Conservation (phyloP, 352 stramenopile species). For the Blastocystis sp. region DNA sequence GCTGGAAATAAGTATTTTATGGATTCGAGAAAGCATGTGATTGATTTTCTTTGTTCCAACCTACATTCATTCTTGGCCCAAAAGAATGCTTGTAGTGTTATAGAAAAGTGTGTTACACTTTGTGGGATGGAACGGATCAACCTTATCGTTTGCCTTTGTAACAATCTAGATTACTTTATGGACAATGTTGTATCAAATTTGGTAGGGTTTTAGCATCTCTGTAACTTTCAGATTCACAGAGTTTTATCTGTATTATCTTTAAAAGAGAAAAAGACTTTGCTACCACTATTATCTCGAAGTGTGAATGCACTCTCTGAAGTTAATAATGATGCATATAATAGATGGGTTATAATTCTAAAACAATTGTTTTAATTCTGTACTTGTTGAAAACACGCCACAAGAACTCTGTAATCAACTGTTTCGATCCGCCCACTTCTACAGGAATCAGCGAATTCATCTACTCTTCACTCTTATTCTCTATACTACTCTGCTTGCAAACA, state of each 20-base stretch:
- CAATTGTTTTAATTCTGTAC: not conserved
- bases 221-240: too few species aligned
- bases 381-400: not conserved
- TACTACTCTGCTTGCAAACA: constrained; percentile 15
- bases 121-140: not conserved
- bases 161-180: too few species aligned
- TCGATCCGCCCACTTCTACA: not conserved
- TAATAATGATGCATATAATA: too few species aligned
- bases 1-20: not conserved
- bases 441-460: constrained; percentile 17
- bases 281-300: too few species aligned
- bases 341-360: too few species aligned
- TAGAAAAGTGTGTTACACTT: not conserved
- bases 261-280: too few species aligned
- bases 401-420: not conserved
- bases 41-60: not conserved
- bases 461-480: not conserved
- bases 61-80: not conserved
- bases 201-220: too few species aligned
- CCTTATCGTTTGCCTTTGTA: not conserved
- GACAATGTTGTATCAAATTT: too few species aligned
- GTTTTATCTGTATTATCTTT: too few species aligned
- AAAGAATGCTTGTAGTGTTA: not conserved
- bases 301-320: too few species aligned
- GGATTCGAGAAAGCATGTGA: not conserved